Evolutionary conservation across 2,329 filamentous ascomycete genomes (phyloP), one percentile per base, ranked within the genome.

Genomic region (Penicillium sclerotiorum): DNA sequence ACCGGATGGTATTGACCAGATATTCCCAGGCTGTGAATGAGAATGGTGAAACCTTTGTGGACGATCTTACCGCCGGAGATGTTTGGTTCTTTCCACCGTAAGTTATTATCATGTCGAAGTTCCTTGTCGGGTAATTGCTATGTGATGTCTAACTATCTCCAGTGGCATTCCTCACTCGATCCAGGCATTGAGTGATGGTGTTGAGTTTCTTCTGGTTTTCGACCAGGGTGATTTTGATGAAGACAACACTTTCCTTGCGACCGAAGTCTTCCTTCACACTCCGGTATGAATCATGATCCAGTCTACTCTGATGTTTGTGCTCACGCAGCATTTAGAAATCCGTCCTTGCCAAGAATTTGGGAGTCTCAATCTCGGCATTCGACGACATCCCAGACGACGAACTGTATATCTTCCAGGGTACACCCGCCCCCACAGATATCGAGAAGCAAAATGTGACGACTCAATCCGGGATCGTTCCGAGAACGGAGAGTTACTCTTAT

Each of bases 381-480:
- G 79, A 82, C 13, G 78, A 86, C 53, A 78, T 90, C 9, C 87
- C 87, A 4, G 69, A 81, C 42, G 73, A 77, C 7, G 76, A 91
- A 60, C 88, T 89, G 59, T 91, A 90, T 75, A 91, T 91, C 66
- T 91, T 91, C 76, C 80, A 87, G 60, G 88, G 87, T 51, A 81
- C 82, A 18, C 70, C 81, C 0, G 70, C 78, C 1, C 87, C 87
- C 0, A 82, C 79, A 3, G 76, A 83, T 17, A 85, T 90, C 57
- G 77, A 83, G 8, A 77, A 87, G 8, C 87, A 90, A 64, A 78
- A 79, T 25, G 86, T 86, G 1, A 78, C 71, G 0, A 66, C 64
- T 1, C 79, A 82, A 27, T 80, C 82, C 37, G 84, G 87, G 57
- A 85, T 87, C 66, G 79, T 85, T 64, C 88, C 85, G 11, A 84